phyloP scores from a whole-genome alignment of 2,329 filamentous ascomycete genomes.

The Fusarium sp. region DNA sequence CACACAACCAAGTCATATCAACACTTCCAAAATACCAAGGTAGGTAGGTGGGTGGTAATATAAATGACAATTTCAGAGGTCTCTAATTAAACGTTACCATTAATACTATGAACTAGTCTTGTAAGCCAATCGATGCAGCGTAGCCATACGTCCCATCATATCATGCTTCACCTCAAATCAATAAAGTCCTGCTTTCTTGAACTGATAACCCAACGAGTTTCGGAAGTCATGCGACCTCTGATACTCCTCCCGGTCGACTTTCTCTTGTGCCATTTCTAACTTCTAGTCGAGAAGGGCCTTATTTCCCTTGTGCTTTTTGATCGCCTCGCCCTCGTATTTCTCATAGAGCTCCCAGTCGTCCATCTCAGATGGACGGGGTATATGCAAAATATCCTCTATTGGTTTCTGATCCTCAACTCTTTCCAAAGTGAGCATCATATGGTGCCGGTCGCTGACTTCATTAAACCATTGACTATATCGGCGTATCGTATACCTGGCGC shows the following conservation, averaged over 20 bases:
- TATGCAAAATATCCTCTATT: conserved; percentile 53
- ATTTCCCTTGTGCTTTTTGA: conserved; percentile 52
- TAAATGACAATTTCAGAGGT: not conserved
- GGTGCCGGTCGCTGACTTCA: conserved; percentile 48
- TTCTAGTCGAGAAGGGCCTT: conserved; percentile 54
- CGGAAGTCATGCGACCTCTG: conserved; percentile 41
- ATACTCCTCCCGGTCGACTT: conserved; percentile 42
- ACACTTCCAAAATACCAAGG: not conserved
- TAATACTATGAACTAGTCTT: not conserved
- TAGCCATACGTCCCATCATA: not conserved
- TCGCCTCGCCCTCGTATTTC: conserved; percentile 55
- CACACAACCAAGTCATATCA: not conserved
- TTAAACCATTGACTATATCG: conserved; percentile 54
- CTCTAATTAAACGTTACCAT: not conserved
- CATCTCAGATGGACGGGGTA: conserved; percentile 63
- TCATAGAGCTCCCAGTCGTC: conserved; percentile 66
- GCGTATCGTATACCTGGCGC: conserved; percentile 57
- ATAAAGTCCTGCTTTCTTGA: conserved; percentile 5
- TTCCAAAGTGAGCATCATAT: conserved; percentile 58
- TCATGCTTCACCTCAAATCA: not conserved
- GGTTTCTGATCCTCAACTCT: conserved; percentile 53
- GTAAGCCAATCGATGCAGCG: not conserved
- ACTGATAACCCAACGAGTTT: conserved; percentile 33
- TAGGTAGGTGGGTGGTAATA: not conserved
- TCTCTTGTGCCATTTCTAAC: conserved; percentile 45